Evolutionary conservation across 345 rosid species (phyloP), one percentile per base, ranked within the genome.

Genomic region (Cardamine resedifolia): DNA sequence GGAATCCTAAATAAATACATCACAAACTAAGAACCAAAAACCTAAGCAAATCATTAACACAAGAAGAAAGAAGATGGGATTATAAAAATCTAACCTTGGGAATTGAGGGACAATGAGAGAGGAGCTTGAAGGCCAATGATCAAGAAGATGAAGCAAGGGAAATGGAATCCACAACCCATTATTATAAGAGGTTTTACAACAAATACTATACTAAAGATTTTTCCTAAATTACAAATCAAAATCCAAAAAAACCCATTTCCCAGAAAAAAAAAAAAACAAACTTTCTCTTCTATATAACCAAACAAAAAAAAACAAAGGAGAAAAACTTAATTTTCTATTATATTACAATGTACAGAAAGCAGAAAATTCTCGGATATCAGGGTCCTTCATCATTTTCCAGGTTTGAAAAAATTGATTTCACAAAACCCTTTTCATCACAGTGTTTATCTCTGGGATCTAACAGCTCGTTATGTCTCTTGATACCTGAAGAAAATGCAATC

Each of bases 101-200:
- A 77, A 64, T 77, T 77, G 43, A 90, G 80, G 19, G 90, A 77
- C 70, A 76, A 72, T 48, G 85, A 86, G 31, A 77, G 77, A 47
- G 75, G 83, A 81, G 83, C 74, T 73, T 75, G 70, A 64, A 87
- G 79, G 65, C 43, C 34, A 45, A 83, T 61, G 73, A 85, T 79
- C 78, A 86, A 80, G 72, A 84, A 73, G 77, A 84, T 50, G 71
- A 83, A 65, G 77, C 73, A 79, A 39, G 82, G 81, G 70, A 85
- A 74, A 47, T 78, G 83, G 81, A 81, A 82, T 75, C 86, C 84
- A 70, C 56, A 85, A 81, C 85, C 86, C 98, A 90, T 90, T 74
- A 8, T 36, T 77, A 12, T 36, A 74, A 33, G 64, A 33, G 64
- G 24, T 56, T 44, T n/a, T n/a, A 66, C 67, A 80, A 74, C 77